These are phyloP conservation scores for Wickerhamomyces bisporus DNA, from an alignment of 805 yeast genomes.

Conservation along the genomic window DNA sequence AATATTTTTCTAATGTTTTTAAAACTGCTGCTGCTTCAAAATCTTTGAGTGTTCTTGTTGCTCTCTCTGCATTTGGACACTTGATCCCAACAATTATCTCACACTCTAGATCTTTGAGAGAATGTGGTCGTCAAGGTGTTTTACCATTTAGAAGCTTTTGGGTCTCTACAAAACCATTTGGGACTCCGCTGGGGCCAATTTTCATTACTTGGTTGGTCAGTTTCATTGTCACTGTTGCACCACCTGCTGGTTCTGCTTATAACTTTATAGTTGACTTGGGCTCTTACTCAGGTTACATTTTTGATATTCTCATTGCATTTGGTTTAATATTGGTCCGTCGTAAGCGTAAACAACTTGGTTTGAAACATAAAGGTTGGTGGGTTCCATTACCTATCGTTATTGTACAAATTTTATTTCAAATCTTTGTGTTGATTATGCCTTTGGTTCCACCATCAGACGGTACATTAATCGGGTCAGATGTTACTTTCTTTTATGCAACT, in stretches of 20 bases:
- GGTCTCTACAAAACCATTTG: conserved; percentile 40
- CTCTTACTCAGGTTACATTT: conserved; percentile 71
- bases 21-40: conserved; percentile 34
- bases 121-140: conserved; percentile 46
- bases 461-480: conserved; percentile 48
- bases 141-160: conserved; percentile 41
- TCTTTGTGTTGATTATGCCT: conserved; percentile 67
- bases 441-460: conserved; percentile 63
- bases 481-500: conserved; percentile 61
- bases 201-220: conserved; percentile 70
- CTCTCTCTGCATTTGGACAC: conserved; percentile 44
- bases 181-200: conserved; percentile 53
- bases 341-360: conserved; percentile 40
- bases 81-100: conserved; percentile 44
- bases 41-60: conserved; percentile 43
- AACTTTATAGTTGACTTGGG: conserved; percentile 65
- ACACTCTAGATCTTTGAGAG: conserved; percentile 45
- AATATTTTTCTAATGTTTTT: conserved; percentile 29
- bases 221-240: conserved; percentile 62
- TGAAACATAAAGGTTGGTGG: conserved; percentile 57
- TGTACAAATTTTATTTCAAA: conserved; percentile 56
- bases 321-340: conserved; percentile 56
- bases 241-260: conserved; percentile 85
- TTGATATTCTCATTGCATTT: conserved; percentile 53
- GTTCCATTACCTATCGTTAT: conserved; percentile 54